Evolutionary conservation across 164 flowering plant species (phyloP), one percentile per base, ranked within the genome.

Genomic region (Chimonanthus praecox): DNA sequence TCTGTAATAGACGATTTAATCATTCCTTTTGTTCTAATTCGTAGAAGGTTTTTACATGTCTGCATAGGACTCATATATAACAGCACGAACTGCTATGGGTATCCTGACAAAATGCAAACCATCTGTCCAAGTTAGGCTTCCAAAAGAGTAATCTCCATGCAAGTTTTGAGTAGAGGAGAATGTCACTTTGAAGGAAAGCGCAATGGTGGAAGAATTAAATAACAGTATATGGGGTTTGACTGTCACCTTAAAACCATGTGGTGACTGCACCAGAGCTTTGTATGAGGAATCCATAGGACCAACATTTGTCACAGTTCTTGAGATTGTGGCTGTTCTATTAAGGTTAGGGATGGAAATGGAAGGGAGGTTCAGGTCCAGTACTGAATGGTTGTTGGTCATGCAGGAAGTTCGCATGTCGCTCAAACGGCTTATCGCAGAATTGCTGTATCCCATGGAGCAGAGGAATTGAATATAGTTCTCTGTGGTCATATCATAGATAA

Each of bases 41-140:
- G 58, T 51, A 8, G 60, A 54, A 11, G 16, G 60, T n/a, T n/a
- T 33, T 54, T 63, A 63, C 66, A 71, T 71, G 54, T 71, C 72
- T 10, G 72, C 72, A 58, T 58, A 71, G 11, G 72, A 71, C 33
- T 71, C 72, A 43, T 18, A 58, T 43, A 15, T 33, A 10, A 71
- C 46, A 50, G 47, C 21, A 6, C 72, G 62, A 3, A 58, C 61
- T 18, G 43, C 64, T 43, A 71, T 51, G n/a, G 90, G 90, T 49
- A 78, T 78, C 70, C 84, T 85, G 60, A 54, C 60, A 54, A 11
- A 54, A 54, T 54, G 60, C 4, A 15, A 54, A 54, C 84, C 83
- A 77, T 87, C 84, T 69, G 69, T 75, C 90, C 90, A 87, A 10
- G 80, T 69, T 68, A 87, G 71, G 63, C 80, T 75, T 70, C 90